A percentile compares a stretch with the other conserved stretches of the same genome.
phyloP scores from a whole-genome alignment of 2,329 filamentous ascomycete genomes.

The Ambrosiella xylebori region DNA sequence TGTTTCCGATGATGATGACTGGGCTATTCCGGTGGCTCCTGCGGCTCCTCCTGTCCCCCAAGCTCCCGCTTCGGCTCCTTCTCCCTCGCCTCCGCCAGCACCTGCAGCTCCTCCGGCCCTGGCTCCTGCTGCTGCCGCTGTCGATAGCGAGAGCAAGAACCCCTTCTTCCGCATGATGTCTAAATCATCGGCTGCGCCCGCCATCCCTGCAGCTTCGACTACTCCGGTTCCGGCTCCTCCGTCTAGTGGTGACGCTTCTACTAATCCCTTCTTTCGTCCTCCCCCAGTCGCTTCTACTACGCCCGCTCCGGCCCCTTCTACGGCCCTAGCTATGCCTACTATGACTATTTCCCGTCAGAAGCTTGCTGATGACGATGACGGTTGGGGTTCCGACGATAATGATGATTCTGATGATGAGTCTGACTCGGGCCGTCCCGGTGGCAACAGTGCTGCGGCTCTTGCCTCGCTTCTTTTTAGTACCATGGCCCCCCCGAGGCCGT shows the following conservation, averaged over 20 bases:
- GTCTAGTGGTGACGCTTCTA: conserved; percentile 43
- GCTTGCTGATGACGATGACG: conserved; percentile 55
- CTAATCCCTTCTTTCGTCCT: conserved; percentile 69
- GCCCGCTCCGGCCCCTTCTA: conserved; percentile 23
- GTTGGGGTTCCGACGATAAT: conserved; percentile 67
- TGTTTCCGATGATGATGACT: conserved; percentile 23
- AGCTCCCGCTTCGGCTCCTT: conserved; percentile 26
- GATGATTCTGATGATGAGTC: conserved; percentile 48
- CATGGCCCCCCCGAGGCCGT: conserved; percentile 80
- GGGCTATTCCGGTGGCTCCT: conserved; percentile 24
- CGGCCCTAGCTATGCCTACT: conserved; percentile 29
- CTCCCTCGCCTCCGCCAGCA: conserved; percentile 33
- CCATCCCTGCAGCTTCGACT: conserved; percentile 18
- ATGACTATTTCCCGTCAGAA: conserved; percentile 35
- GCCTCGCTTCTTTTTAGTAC: conserved; percentile 92
- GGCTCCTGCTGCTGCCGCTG: conserved; percentile 34
- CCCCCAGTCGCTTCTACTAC: conserved; percentile 16
- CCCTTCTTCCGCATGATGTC: conserved; percentile 86
- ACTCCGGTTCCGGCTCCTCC: conserved; percentile 28
- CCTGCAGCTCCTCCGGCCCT: conserved; percentile 30
- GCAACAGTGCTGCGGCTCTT: conserved; percentile 73
- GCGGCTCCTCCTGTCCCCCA: conserved; percentile 27
- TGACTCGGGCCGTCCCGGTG: conserved; percentile 62
- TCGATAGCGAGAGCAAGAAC: conserved; percentile 72
- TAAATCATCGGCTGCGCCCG: conserved; percentile 35